Evolutionary conservation across 2,329 filamentous ascomycete genomes (phyloP).

Genomic region (Cytospora schulzeri): DNA sequence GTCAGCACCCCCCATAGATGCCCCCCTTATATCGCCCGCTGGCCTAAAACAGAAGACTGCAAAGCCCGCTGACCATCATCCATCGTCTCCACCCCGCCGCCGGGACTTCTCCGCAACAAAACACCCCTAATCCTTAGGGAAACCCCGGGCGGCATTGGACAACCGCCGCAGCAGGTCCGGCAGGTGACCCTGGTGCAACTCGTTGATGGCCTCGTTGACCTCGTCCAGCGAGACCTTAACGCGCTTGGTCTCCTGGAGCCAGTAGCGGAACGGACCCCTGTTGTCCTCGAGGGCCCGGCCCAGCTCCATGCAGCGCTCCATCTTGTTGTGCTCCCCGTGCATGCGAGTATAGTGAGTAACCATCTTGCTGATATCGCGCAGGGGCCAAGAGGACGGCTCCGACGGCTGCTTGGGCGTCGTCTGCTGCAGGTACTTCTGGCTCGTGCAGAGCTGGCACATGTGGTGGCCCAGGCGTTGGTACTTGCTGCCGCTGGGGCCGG

Average conservation of each 20-base stretch:
- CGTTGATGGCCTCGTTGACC: slow-evolving; percentile 42
- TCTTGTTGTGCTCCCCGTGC: slow-evolving; percentile 46
- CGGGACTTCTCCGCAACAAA: neutral
- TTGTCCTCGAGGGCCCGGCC: slow-evolving; percentile 46
- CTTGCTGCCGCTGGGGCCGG: slow-evolving; percentile 30
- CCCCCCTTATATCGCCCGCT: too few species aligned
- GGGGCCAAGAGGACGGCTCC: slow-evolving; percentile 49
- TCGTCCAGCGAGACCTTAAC: slow-evolving; percentile 39
- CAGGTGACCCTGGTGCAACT: slow-evolving; percentile 41
- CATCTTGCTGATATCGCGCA: slow-evolving; percentile 50
- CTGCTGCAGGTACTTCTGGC: slow-evolving; percentile 46
- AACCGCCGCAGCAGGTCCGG: slow-evolving; percentile 40
- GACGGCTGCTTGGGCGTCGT: slow-evolving; percentile 45
- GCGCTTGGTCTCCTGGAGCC: slow-evolving; percentile 45
- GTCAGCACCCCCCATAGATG: too few species aligned
- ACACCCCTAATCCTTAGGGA: slow-evolving; percentile 31
- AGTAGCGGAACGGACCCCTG: slow-evolving; percentile 51
- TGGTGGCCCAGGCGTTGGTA: slow-evolving; percentile 48
- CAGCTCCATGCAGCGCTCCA: slow-evolving; percentile 47
- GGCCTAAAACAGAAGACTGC: too few species aligned
- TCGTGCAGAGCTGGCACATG: slow-evolving; percentile 48
- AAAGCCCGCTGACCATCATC: too few species aligned
- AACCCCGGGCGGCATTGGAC: slow-evolving; percentile 39
- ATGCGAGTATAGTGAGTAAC: slow-evolving; percentile 50
- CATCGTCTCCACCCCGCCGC: too few species aligned